Evolutionary conservation across 2,329 filamentous ascomycete species (phyloP).

Genomic region (Dichotomopilus funicola): DNA sequence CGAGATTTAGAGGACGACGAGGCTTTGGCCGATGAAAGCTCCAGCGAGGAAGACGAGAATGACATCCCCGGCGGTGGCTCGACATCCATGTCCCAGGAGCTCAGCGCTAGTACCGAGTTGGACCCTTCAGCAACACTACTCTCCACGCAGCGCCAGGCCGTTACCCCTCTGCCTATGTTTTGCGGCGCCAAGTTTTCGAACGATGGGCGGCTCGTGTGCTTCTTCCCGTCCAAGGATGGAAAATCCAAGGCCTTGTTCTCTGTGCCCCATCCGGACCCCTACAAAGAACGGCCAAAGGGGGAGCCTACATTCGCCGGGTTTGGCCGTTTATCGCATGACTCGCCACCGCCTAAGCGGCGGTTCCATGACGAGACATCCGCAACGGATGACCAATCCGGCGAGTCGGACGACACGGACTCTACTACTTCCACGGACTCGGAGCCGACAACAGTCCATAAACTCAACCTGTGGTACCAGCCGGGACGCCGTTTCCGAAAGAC

Average conservation of each 20-base stretch:
- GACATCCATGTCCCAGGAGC: constrained; percentile 56
- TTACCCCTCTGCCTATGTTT: constrained; percentile 49
- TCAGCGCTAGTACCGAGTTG: constrained; percentile 47
- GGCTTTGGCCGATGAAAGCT: constrained; percentile 65
- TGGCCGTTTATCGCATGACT: constrained; percentile 47
- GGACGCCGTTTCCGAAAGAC: constrained; percentile 47
- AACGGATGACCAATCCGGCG: constrained; percentile 43
- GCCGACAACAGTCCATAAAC: constrained; percentile 55
- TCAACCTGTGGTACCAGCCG: constrained; percentile 51
- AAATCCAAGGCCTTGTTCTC: constrained; percentile 47
- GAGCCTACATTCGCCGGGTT: constrained; percentile 54
- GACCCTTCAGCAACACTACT: constrained; percentile 44
- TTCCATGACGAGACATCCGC: constrained; percentile 45
- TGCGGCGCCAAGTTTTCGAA: constrained; percentile 57
- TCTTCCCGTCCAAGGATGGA: constrained; percentile 63
- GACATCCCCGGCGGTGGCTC: constrained; percentile 47
- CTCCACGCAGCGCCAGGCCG: constrained; percentile 45
- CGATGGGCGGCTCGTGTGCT: constrained; percentile 58
- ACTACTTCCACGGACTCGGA: constrained; percentile 55
- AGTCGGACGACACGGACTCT: constrained; percentile 44
- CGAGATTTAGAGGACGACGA: constrained; percentile 56
- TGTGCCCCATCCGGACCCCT: constrained; percentile 36
- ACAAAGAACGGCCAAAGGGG: constrained; percentile 44
- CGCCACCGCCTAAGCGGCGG: constrained; percentile 40
- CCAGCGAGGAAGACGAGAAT: constrained; percentile 72